Conservation (phyloP, 2,329 filamentous ascomycete genomes). For the Stemphylium vesicarium region DNA sequence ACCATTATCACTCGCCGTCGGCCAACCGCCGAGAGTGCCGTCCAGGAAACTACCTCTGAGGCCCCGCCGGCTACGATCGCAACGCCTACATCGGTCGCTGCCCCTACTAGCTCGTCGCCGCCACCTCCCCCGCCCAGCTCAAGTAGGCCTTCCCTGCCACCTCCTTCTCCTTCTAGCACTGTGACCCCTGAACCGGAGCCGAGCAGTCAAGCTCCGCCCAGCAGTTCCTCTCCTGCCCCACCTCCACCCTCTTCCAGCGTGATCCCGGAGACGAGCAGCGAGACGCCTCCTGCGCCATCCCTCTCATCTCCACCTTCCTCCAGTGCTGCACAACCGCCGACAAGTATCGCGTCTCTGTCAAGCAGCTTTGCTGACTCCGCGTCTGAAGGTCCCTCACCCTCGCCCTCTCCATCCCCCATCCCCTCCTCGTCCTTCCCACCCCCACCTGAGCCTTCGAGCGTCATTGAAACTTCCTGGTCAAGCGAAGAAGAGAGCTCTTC, state of each 20-base stretch:
- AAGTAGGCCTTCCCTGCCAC: constrained; percentile 14
- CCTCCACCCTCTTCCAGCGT: constrained; percentile 16
- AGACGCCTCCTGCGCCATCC: constrained; percentile 12
- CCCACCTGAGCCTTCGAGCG: background rate
- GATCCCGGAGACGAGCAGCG: constrained; percentile 12
- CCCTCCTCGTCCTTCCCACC: background rate
- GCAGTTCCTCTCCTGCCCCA: constrained; percentile 6
- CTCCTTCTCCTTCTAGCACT: constrained; percentile 20
- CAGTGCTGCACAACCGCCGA: constrained; percentile 1
- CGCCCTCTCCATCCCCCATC: constrained; percentile 7
- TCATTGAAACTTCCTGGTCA: background rate
- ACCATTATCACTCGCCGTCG: constrained; percentile 2
- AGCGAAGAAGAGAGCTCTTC: background rate
- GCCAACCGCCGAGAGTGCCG: background rate
- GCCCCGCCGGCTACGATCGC: constrained; percentile 13
- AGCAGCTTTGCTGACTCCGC: constrained; percentile 32
- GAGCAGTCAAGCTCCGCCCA: background rate
- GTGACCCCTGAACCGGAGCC: constrained; percentile 6
- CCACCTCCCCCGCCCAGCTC: constrained; percentile 14
- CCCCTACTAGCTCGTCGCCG: constrained; percentile 3
- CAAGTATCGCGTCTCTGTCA: constrained; percentile 23
- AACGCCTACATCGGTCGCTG: background rate
- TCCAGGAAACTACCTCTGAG: background rate
- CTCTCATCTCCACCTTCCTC: constrained; percentile 12
- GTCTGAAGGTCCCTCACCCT: constrained; percentile 22